A percentile compares a stretch with the other conserved stretches of the same genome.
These are phyloP conservation scores for Orbilia quercus DNA, from an alignment of 2,329 filamentous ascomycete species.

Conservation along the genomic window DNA sequence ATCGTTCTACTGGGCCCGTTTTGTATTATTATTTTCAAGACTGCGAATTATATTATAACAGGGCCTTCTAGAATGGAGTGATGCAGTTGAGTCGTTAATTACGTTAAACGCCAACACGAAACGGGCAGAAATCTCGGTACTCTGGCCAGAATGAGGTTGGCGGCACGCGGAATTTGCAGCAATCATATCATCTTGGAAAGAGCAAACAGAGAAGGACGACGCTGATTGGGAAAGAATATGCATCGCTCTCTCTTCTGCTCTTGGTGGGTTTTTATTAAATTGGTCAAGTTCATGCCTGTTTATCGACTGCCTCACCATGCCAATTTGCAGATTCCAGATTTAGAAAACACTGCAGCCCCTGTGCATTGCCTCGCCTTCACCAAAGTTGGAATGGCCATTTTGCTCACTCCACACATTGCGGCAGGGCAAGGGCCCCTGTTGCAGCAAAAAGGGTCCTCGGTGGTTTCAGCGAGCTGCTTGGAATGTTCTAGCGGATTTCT, in stretches of 20 bases:
- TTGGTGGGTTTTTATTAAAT: slow-evolving; percentile 31
- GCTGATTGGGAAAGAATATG: background rate
- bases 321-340: slow-evolving; percentile 54
- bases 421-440: slow-evolving; percentile 39
- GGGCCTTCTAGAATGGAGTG: slow-evolving; percentile 31
- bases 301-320: slow-evolving; percentile 14
- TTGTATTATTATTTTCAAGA: too few relatives aligned
- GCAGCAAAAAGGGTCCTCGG: slow-evolving; percentile 42
- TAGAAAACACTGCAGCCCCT: slow-evolving; percentile 49
- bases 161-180: slow-evolving; percentile 16
- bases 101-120: slow-evolving; percentile 24
- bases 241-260: slow-evolving; percentile 13
- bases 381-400: slow-evolving; percentile 37
- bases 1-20: too few relatives aligned
- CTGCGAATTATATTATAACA: slow-evolving; percentile 27
- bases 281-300: slow-evolving; percentile 45
- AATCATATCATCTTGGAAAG: slow-evolving; percentile 7
- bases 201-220: slow-evolving; percentile 22
- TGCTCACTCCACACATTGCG: slow-evolving; percentile 35
- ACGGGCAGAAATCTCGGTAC: slow-evolving; percentile 46
- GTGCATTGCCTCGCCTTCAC: slow-evolving; percentile 17
- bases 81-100: background rate
- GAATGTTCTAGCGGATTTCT: slow-evolving; percentile 55
- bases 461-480: slow-evolving; percentile 54
- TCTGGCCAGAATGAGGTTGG: slow-evolving; percentile 41